Evolutionary conservation across 306 rosid genomes (phyloP), one percentile per base, ranked within the genome.

Genomic region (Ziziphus jujuba): DNA sequence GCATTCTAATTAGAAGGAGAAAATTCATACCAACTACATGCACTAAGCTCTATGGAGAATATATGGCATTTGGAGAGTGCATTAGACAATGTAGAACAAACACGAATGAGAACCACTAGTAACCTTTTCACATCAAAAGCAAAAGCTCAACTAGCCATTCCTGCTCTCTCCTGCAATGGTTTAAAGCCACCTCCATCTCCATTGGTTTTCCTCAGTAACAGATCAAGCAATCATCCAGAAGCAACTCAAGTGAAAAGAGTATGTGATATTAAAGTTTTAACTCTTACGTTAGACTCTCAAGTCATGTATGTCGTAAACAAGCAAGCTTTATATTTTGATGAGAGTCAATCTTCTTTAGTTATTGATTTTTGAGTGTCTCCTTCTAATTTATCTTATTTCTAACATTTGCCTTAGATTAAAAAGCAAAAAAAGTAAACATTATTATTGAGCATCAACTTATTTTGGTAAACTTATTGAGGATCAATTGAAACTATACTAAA

Each of bases 391-490:
- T 40, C 45, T 40, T 40, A 7, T 40, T 40, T 6, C 2, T 12
- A 40, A 10, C 45, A 40, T 7, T 0, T 40, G 45, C 14, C 9
- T 40, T 12, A 40, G 12, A 40, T 40, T 40, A 40, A 40, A 40
- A 40, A 6, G 44, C 43, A 10, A 40, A 40, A 38, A 40, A 40
- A 0, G 2, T 4, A 40, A 40, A 61, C 68, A 28, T 28, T 2
- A 1, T 55, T 69, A 24, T 48, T 48, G 33, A 69, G 64, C 31
- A 74, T 59, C 24, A 47, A 56, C 33, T 36, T n/a, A n/a, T 28
- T 28, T 28, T 28, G 33, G 33, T 28, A 28, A 28, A 61, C 68
- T 55, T 65, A 24, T 48, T 48, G 33, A 69, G 64, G 23, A 74
- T 59, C 24, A 47, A 56, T 24, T 38, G 67, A 16, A 63, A 19